Evolutionary conservation across 306 rosid species (phyloP).

Genomic region (Dalbergia oliveri): DNA sequence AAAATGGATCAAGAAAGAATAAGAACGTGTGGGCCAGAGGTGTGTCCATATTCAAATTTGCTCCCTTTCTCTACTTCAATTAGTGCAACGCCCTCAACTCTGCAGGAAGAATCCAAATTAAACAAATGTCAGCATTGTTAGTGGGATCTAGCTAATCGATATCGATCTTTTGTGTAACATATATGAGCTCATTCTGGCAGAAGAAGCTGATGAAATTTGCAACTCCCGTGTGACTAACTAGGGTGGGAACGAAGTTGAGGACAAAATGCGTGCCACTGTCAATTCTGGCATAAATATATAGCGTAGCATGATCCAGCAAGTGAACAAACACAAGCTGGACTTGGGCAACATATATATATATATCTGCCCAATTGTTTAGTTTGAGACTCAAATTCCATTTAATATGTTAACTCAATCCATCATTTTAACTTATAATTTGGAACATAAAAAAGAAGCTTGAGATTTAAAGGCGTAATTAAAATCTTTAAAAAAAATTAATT

Average conservation of each 20-base stretch:
- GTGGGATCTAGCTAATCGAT: slow-evolving; percentile 7
- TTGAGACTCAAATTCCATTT: too few species aligned
- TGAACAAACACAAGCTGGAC: background rate
- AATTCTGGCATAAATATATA: background rate
- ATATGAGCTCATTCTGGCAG: background rate
- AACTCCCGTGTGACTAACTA: background rate
- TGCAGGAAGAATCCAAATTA: background rate
- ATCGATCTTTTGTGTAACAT: background rate
- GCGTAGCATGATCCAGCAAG: background rate
- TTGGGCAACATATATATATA: background rate
- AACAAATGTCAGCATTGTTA: background rate
- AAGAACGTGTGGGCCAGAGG: background rate
- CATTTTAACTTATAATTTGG: too few species aligned
- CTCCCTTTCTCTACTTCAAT: background rate
- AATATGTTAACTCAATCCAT: too few species aligned
- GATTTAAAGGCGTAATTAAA: too few species aligned
- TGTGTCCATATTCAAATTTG: background rate
- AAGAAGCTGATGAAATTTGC: background rate
- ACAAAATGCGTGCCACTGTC: background rate
- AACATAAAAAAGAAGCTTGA: too few species aligned
- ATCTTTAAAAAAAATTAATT: too few species aligned
- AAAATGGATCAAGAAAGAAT: background rate
- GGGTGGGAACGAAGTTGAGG: background rate
- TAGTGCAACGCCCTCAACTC: background rate
- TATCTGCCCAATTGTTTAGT: background rate